These are phyloP conservation scores for Pythium chondricola DNA, from an alignment of 352 stramenopile species.

Conservation along the genomic window DNA sequence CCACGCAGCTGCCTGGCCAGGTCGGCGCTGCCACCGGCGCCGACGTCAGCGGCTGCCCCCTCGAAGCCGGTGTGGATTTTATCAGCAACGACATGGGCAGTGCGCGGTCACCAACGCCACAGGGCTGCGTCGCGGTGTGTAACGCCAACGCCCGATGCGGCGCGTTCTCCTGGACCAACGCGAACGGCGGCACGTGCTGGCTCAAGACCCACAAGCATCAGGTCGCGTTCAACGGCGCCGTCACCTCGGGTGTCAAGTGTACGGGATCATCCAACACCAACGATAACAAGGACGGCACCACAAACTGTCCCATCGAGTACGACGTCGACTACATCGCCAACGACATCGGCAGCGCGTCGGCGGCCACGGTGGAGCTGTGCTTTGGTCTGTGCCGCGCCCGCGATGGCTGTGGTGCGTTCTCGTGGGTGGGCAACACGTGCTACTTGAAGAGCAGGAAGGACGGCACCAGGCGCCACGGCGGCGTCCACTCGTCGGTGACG, in stretches of 20 bases:
- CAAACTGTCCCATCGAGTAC: neutral
- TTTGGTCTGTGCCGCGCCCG: neutral
- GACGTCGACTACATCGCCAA: neutral
- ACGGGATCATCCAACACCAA: too few relatives aligned
- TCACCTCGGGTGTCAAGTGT: slow-evolving; percentile 5
- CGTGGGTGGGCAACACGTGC: slow-evolving; percentile 17
- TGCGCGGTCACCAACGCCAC: neutral
- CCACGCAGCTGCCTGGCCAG: neutral
- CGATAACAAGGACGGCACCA: too few relatives aligned
- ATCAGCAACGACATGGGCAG: slow-evolving; percentile 16
- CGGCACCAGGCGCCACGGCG: neutral
- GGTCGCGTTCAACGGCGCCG: neutral
- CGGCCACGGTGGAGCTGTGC: neutral
- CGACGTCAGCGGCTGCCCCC: neutral
- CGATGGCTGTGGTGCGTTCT: slow-evolving; percentile 2
- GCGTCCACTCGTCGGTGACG: too few relatives aligned
- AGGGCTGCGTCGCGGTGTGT: slow-evolving; percentile 8
- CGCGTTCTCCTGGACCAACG: slow-evolving; percentile 25
- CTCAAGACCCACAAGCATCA: slow-evolving; percentile 10
- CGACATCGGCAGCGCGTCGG: slow-evolving; percentile 1
- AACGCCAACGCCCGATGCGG: neutral
- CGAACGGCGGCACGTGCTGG: slow-evolving; percentile 26
- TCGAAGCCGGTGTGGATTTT: slow-evolving; percentile 15
- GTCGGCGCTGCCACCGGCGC: neutral
- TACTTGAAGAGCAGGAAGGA: slow-evolving; percentile 12